These are phyloP conservation scores for Microbotryum silenes-acaulis DNA, from an alignment of 1,284 basidiomycete genomes.

Conservation along the genomic window DNA sequence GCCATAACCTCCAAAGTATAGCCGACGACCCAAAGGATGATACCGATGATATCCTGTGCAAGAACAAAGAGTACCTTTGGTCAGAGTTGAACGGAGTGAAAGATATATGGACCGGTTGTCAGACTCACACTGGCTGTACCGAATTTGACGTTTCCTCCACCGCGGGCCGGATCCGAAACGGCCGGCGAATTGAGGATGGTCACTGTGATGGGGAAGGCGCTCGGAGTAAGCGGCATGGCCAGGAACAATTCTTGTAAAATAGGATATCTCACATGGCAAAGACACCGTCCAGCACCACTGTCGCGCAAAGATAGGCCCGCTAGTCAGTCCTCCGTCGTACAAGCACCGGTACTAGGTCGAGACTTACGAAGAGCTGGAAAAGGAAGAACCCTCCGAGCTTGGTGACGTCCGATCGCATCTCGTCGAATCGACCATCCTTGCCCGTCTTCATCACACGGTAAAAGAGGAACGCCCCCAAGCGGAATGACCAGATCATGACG, in stretches of 20 bases:
- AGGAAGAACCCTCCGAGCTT: too few relatives aligned
- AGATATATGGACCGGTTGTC: slow-evolving; percentile 7
- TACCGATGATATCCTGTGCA: slow-evolving; percentile 55
- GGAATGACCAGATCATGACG: slow-evolving; percentile 35
- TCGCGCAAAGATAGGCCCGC: too few relatives aligned
- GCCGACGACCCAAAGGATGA: slow-evolving; percentile 59
- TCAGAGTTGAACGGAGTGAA: too few relatives aligned
- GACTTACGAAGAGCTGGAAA: too few relatives aligned
- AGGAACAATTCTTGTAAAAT: too few relatives aligned
- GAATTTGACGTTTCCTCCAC: slow-evolving; percentile 51
- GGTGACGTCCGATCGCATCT: slow-evolving; percentile 30
- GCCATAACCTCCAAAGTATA: slow-evolving; percentile 55
- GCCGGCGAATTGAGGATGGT: slow-evolving; percentile 61
- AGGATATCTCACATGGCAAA: background rate
- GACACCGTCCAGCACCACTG: background rate
- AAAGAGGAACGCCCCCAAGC: slow-evolving; percentile 37
- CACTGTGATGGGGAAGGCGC: slow-evolving; percentile 38
- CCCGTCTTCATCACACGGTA: slow-evolving; percentile 39
- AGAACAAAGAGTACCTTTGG: slow-evolving; percentile 1
- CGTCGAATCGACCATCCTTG: slow-evolving; percentile 37
- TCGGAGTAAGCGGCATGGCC: too few relatives aligned
- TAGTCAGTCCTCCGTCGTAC: background rate
- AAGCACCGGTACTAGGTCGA: too few relatives aligned
- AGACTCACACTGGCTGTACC: slow-evolving; percentile 46
- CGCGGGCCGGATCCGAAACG: slow-evolving; percentile 47